A percentile compares a stretch with the other conserved stretches of the same genome.
These are phyloP conservation scores for Blastobotrys peoriensis DNA, from an alignment of 805 yeast species.

Conservation along the genomic window DNA sequence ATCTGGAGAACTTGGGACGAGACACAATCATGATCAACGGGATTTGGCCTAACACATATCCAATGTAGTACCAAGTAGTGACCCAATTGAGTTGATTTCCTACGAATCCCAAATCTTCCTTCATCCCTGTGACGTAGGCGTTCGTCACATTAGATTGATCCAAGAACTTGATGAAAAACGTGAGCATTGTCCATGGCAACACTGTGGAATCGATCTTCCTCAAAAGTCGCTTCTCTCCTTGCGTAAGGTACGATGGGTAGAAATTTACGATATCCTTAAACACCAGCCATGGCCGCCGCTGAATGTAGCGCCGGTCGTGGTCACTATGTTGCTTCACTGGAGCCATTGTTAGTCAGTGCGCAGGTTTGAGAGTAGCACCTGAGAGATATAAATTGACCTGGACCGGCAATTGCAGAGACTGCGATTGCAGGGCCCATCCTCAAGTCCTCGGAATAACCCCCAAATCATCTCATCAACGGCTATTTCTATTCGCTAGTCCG, in stretches of 20 bases:
- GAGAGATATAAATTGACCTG: too few species aligned
- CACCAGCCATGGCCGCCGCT: constrained; percentile 9
- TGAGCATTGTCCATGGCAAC: constrained; percentile 11
- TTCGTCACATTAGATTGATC: constrained; percentile 42
- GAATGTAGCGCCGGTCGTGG: constrained; percentile 5
- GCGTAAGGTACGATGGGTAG: neutral
- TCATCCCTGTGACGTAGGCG: constrained; percentile 45
- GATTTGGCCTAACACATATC: constrained; percentile 47
- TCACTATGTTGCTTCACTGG: too few species aligned
- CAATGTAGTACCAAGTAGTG: constrained; percentile 42
- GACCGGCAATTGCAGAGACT: too few species aligned
- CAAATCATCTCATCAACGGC: too few species aligned
- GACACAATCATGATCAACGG: constrained; percentile 47
- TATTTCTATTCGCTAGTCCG: too few species aligned
- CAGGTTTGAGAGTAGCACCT: too few species aligned
- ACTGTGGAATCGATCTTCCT: constrained; percentile 30
- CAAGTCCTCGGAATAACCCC: too few species aligned
- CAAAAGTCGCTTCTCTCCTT: constrained; percentile 24
- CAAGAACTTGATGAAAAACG: constrained; percentile 40
- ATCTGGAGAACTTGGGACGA: constrained; percentile 27
- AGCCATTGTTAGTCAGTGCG: too few species aligned
- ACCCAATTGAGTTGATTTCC: constrained; percentile 42
- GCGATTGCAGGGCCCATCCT: too few species aligned
- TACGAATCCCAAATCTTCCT: constrained; percentile 37
- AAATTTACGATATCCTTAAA: constrained; percentile 6